Conservation (phyloP, 108 stramenopile species). For the Cylindrotheca closterium region DNA sequence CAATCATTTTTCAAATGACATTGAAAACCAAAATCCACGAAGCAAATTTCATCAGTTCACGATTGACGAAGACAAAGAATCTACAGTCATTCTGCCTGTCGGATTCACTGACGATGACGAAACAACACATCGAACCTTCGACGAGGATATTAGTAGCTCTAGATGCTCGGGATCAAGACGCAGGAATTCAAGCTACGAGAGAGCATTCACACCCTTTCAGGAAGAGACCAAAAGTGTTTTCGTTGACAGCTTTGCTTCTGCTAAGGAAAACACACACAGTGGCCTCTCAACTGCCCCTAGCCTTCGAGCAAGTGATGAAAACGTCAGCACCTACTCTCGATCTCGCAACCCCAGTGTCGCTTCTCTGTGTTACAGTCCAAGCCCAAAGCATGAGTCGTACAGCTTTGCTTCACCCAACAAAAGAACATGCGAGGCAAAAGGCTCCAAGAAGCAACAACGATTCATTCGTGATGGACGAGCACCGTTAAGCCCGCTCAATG, state of each 20-base stretch:
- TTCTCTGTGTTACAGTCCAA: constrained; percentile 13
- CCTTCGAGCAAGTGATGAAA: not conserved
- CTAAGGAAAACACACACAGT: no score
- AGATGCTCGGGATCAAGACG: not conserved
- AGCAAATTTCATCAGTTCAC: constrained; percentile 38
- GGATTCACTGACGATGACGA: constrained; percentile 6
- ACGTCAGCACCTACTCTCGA: not conserved
- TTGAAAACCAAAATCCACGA: constrained; percentile 23
- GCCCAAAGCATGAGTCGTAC: constrained; percentile 2
- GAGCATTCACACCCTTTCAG: not conserved
- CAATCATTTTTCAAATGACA: constrained; percentile 2
- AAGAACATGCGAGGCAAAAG: constrained; percentile 1
- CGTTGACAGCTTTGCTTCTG: no score
- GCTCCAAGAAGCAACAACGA: not conserved
- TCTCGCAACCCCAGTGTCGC: constrained; percentile 1
- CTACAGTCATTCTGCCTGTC: constrained; percentile 33
- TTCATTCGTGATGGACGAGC: not conserved
- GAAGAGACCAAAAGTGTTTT: not conserved
- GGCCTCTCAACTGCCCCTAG: no score
- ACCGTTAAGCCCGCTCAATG: constrained; percentile 1
- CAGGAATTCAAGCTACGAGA: not conserved
- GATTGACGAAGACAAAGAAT: constrained; percentile 40
- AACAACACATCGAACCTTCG: not conserved
- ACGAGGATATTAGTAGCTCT: not conserved
- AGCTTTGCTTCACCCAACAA: not conserved